Base-by-base conservation (phyloP, 352 stramenopile species). In the Saprolegnia parasitica region DNA sequence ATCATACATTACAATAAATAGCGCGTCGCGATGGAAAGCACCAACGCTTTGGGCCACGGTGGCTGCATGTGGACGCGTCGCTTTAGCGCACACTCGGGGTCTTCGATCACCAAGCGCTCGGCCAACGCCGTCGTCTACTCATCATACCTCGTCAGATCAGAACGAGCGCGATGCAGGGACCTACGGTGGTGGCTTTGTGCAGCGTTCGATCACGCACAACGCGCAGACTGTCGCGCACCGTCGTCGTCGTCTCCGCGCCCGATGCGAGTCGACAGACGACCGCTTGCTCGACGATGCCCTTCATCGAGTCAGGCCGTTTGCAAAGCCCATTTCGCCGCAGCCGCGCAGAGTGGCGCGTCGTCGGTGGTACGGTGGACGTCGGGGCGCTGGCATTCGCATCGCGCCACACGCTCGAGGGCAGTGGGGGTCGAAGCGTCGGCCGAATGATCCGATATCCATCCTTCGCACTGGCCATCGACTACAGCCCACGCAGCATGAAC, bases 301-400 rank as follows among this genome's bases (percentile, higher is more conserved):
- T 54, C 37, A 67, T 67, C 10, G 20, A 42, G 58, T 67, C 58
- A 39, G 18, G 20, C 21, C 58, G 58, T 18, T 67, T 67, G 58
- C 40, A 67, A 5, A 21, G 49, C 35, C 40, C 40, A 13, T 39
- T 21, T 2, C 50, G 23, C 11, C 58, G 58, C 24, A 55, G 26
- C 13, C 8, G 42, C 39, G 21, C 9, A 23, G 26, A 16, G 18
- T 67, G 11, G 35, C 56, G 9, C 37, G 5, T 42, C 0, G 5
- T 1, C 5, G 49, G 9, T 24, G 39, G 18, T 56, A 21, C 11
- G 54, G 3, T 0, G 29, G 35, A 21, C 39, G 35, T 67, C 35
- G 42, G n/a, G 40, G 52, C 18, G 20, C 15, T 37, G 9, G 40
- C 11, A 13, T 55, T 15, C 40, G 13, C 39, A 23, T 29, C 6